Conservation (phyloP, 2,329 filamentous ascomycete species). For the Aspergillus awamori region DNA sequence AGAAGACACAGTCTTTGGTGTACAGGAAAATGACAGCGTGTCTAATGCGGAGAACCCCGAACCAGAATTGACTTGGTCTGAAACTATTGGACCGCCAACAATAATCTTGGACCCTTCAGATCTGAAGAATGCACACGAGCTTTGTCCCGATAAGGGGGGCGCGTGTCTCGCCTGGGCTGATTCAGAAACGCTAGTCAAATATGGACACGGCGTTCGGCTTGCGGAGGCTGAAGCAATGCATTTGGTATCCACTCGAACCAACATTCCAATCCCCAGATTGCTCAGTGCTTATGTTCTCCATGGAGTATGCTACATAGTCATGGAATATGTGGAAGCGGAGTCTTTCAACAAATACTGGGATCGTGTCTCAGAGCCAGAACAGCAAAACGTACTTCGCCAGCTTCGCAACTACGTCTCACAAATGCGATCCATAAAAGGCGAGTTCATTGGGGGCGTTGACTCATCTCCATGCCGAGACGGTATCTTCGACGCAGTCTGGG, state of each 20-base stretch:
- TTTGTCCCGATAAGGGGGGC: slow-evolving; percentile 19
- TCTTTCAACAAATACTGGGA: slow-evolving; percentile 19
- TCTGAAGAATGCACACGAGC: not conserved
- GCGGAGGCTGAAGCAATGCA: slow-evolving; percentile 21
- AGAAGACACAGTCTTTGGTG: not conserved
- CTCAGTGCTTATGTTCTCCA: slow-evolving; percentile 20
- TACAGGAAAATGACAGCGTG: not conserved
- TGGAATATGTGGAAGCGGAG: slow-evolving; percentile 20
- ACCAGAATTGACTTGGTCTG: slow-evolving; percentile 16
- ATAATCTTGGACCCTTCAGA: slow-evolving; percentile 15
- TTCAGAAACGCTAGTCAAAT: slow-evolving; percentile 19
- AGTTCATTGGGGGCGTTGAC: slow-evolving; percentile 16
- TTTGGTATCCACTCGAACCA: slow-evolving; percentile 17
- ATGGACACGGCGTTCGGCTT: slow-evolving; percentile 19
- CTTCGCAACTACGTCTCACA: slow-evolving; percentile 18
- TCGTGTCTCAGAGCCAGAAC: slow-evolving; percentile 11
- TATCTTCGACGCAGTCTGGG: slow-evolving; percentile 17
- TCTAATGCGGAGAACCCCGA: not conserved
- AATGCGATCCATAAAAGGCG: slow-evolving; percentile 16
- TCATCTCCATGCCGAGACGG: slow-evolving; percentile 18
- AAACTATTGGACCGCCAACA: slow-evolving; percentile 17
- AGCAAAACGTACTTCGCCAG: slow-evolving; percentile 10
- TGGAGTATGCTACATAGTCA: slow-evolving; percentile 17
- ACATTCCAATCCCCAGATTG: slow-evolving; percentile 14
- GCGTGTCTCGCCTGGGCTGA: slow-evolving; percentile 17